Evolutionary conservation across 2,329 filamentous ascomycete species (phyloP).

Genomic region (Calonectria fujianensis): DNA sequence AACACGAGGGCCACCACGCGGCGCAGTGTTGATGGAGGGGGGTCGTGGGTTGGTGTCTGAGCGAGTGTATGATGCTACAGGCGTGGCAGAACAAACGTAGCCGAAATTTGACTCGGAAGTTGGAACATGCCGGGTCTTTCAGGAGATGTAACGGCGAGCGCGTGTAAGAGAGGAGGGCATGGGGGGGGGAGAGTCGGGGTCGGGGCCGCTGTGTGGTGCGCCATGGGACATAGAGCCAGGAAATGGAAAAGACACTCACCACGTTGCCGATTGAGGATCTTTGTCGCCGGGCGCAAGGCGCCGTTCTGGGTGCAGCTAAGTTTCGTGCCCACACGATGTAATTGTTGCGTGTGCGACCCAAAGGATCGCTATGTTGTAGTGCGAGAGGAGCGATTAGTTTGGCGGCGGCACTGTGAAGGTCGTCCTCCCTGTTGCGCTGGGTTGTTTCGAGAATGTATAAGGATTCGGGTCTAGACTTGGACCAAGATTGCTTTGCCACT

Average conservation of each 20-base stretch:
- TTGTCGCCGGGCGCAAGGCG: conserved; percentile 22
- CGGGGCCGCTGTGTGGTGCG: conserved; percentile 21
- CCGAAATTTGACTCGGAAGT: conserved; percentile 26
- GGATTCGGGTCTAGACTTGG: background rate
- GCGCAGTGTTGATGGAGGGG: conserved; percentile 29
- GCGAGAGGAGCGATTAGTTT: background rate
- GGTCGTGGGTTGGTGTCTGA: conserved; percentile 20
- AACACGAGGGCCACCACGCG: conserved; percentile 40
- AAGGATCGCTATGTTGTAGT: background rate
- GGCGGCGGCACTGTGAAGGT: conserved; percentile 11
- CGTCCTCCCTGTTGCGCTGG: background rate
- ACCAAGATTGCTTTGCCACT: background rate
- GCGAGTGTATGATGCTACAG: conserved; percentile 21
- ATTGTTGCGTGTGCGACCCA: background rate
- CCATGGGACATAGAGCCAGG: conserved; percentile 12
- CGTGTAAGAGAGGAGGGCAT: conserved; percentile 25
- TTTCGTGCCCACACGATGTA: background rate
- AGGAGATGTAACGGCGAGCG: conserved; percentile 24
- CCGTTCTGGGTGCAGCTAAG: conserved; percentile 5
- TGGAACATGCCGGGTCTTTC: conserved; percentile 6
- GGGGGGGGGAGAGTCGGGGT: conserved; percentile 17
- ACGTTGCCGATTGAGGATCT: conserved; percentile 27
- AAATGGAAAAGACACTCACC: conserved; percentile 29
- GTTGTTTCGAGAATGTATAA: background rate
- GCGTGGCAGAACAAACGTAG: conserved; percentile 14